These are phyloP conservation scores for Pseudogymnoascus sp. DNA, from an alignment of 2,329 filamentous ascomycete genomes.

Conservation along the genomic window DNA sequence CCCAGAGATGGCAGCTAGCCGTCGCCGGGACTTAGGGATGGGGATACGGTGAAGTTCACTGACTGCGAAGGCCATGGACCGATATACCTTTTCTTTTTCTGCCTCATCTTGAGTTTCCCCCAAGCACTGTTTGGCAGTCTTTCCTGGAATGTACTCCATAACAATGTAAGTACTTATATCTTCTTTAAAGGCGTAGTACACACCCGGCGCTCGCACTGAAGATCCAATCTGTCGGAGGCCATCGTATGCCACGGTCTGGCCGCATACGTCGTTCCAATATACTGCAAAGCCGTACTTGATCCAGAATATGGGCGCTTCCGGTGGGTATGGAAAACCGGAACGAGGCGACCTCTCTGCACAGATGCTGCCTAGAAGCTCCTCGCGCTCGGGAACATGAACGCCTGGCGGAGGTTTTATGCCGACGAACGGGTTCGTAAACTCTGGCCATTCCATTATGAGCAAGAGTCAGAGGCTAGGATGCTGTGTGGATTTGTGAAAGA, in stretches of 20 bases:
- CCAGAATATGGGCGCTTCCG: background rate
- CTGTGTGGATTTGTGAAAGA: background rate
- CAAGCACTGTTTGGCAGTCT: background rate
- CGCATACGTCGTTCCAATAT: background rate
- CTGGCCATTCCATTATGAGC: background rate
- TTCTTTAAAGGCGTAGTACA: background rate
- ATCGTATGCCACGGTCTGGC: background rate
- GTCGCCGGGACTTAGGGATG: slow-evolving; percentile 9
- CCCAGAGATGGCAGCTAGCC: slow-evolving; percentile 8
- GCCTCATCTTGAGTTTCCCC: slow-evolving; percentile 8
- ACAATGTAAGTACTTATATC: background rate
- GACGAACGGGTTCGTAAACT: background rate
- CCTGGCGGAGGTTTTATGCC: background rate
- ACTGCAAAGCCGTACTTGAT: background rate
- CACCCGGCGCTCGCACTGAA: background rate
- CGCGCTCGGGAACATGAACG: background rate
- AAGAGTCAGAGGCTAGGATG: background rate
- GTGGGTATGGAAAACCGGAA: background rate
- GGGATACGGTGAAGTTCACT: slow-evolving; percentile 18
- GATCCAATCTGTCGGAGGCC: background rate
- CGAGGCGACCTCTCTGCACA: background rate
- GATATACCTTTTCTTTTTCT: slow-evolving; percentile 12
- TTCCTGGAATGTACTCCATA: background rate
- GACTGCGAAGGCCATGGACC: slow-evolving; percentile 14
- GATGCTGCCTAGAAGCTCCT: background rate